Conservation (phyloP, 176 grass and related monocot genomes). For the Carex cristatella region DNA sequence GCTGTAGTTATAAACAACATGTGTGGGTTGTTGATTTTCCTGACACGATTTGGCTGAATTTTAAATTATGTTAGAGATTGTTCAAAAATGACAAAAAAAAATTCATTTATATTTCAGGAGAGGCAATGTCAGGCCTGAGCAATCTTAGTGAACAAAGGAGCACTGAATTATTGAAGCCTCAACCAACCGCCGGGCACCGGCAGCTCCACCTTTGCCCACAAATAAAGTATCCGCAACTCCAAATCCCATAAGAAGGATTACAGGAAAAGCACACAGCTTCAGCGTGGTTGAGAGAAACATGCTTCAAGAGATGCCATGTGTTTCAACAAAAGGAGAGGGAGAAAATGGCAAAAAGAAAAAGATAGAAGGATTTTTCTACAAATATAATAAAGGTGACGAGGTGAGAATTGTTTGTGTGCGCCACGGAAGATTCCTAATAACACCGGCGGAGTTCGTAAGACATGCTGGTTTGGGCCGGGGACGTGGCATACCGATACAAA, state of each 20-base stretch:
- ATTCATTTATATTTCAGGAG: constrained; percentile 3
- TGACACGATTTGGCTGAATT: not conserved
- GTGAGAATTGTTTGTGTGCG: constrained; percentile 77
- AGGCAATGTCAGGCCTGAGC: not conserved
- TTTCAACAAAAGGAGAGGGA: constrained; percentile 60
- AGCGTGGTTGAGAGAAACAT: constrained; percentile 41
- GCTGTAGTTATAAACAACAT: no score
- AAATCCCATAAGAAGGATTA: not conserved
- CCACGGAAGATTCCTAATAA: constrained; percentile 64
- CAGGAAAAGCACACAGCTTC: constrained; percentile 29
- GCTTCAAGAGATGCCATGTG: constrained; percentile 72
- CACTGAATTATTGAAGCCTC: not conserved
- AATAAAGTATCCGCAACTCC: not conserved
- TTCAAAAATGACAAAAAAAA: not conserved
- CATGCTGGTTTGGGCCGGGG: constrained; percentile 55
- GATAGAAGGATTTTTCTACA: constrained; percentile 67
- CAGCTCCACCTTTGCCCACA: not conserved
- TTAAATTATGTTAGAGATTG: not conserved
- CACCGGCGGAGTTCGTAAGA: constrained; percentile 71
- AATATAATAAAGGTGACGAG: constrained; percentile 52
- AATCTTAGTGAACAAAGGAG: constrained; percentile 1
- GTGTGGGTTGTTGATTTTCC: no score
- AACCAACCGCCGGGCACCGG: not conserved
- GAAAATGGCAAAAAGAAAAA: constrained; percentile 52
- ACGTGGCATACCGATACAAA: constrained; percentile 29